A percentile compares a stretch with the other conserved stretches of the same genome.
phyloP scores from a whole-genome alignment of 2,329 filamentous ascomycete genomes.

The Raffaelea arxii region DNA sequence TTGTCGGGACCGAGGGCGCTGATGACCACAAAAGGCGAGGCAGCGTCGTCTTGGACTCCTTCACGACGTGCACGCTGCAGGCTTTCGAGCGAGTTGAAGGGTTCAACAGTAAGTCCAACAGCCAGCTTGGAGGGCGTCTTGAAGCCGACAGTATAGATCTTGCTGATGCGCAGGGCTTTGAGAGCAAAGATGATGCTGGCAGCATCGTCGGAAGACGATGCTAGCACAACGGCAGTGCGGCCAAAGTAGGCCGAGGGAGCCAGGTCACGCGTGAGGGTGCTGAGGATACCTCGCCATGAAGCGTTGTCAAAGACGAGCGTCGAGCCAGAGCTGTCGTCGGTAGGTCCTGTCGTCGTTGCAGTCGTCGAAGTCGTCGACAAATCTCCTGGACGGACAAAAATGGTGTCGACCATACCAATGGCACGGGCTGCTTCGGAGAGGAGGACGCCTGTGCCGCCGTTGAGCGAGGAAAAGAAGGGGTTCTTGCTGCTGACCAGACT shows the following conservation, averaged over 20 bases:
- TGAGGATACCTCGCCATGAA: slow-evolving; percentile 75
- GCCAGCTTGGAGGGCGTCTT: slow-evolving; percentile 53
- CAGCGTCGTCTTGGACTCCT: slow-evolving; percentile 24
- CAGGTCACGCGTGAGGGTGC: slow-evolving; percentile 70
- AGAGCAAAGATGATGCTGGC: slow-evolving; percentile 72
- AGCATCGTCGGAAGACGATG: slow-evolving; percentile 63
- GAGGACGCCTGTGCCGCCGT: slow-evolving; percentile 40
- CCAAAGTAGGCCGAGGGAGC: slow-evolving; percentile 73
- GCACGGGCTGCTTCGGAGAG: slow-evolving; percentile 68
- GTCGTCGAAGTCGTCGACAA: no score
- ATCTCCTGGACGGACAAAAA: slow-evolving; percentile 59
- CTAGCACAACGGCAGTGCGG: slow-evolving; percentile 66
- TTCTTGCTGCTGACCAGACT: slow-evolving; percentile 48
- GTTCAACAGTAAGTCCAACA: slow-evolving; percentile 61
- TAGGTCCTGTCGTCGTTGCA: no score
- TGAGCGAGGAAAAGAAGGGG: slow-evolving; percentile 39
- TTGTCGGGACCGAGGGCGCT: slow-evolving; percentile 72
- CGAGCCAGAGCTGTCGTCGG: no score
- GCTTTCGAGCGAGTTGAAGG: slow-evolving; percentile 65
- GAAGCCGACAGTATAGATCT: slow-evolving; percentile 80
- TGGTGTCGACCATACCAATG: slow-evolving; percentile 75
- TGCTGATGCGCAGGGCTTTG: slow-evolving; percentile 63
- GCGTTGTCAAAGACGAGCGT: slow-evolving; percentile 70
- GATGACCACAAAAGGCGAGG: slow-evolving; percentile 69
- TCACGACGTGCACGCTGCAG: slow-evolving; percentile 42